Evolutionary conservation across 78 protist genomes (phyloP), one percentile per base, ranked within the genome.

Genomic region (Emiliania huxleyi): DNA sequence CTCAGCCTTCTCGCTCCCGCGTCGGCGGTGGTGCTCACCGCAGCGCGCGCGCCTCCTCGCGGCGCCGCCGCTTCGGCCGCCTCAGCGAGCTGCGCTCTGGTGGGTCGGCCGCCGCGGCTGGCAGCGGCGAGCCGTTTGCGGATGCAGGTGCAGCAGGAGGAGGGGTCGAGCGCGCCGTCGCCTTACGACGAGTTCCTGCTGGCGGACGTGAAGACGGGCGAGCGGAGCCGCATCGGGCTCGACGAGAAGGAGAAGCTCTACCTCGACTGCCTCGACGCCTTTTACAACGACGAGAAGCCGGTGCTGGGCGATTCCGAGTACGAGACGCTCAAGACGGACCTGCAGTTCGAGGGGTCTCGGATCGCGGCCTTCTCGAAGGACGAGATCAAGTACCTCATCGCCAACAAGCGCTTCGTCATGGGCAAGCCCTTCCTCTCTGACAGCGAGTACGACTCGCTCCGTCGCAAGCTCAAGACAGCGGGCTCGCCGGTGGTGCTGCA

Each of bases 231-330:
- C 33, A 2, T 77, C 85, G 1, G 19, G 15, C 29, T 77, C 11
- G 48, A 8, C 2, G 85, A 77, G 46, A 77, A 77, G 85, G 85
- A 77, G 85, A 77, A 77, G 85, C 44, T 77, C 33, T 77, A 77
- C 29, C 85, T 77, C 85, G 85, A 77, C 35, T 77, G 85, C 85
- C 85, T 77, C 49, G 85, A 77, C 85, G 85, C 44, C 15, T 77
- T 18, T 48, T 77, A 77, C 85, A 77, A 77, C 46, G 46, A 40
- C 46, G 85, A 33, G 35, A 77, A 77, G 85, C 49, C 6, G 85
- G 1, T 77, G 85, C 85, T 77, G 48, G 0, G n/a, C 33, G 85
- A 77, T 26, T 1, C 1, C 8, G 85, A 77, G 44, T 77, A 77
- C 85, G 29, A 40, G 85, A 45, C 37, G 85, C 85, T 77, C 48